These are phyloP conservation scores for Lepiota brunneoincarnata DNA, from an alignment of 768 basidiomycete genomes.

Conservation along the genomic window DNA sequence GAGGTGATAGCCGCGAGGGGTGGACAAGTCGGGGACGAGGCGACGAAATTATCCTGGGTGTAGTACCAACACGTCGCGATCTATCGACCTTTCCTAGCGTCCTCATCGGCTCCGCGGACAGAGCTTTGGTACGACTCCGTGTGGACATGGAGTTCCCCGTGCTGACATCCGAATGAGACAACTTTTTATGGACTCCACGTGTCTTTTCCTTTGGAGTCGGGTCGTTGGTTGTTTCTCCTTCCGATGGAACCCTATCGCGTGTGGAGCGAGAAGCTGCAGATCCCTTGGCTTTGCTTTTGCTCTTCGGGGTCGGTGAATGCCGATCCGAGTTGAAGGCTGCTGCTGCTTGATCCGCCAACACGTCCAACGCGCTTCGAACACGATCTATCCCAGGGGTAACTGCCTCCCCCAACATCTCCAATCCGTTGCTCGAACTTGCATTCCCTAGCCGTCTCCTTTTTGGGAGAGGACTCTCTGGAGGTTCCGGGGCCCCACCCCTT, in stretches of 20 bases:
- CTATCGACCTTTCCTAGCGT: not conserved
- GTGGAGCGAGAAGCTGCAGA: not conserved
- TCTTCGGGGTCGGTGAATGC: conserved; percentile 12
- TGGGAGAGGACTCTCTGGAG: conserved; percentile 32
- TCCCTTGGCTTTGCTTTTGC: conserved; percentile 8
- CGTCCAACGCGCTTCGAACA: conserved; percentile 59
- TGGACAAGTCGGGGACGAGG: conserved; percentile 12
- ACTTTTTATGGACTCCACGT: not conserved
- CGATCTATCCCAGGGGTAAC: conserved; percentile 17
- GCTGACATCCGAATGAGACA: not conserved
- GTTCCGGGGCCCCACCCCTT: conserved; percentile 21
- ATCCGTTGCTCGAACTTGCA: conserved; percentile 7
- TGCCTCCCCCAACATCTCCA: conserved; percentile 6
- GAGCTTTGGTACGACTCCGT: conserved; percentile 4
- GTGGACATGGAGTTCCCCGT: conserved; percentile 8
- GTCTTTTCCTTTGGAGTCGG: conserved; percentile 3
- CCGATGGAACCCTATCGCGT: not conserved
- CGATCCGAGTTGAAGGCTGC: conserved; percentile 40
- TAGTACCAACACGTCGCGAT: not conserved
- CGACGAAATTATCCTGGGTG: conserved; percentile 24
- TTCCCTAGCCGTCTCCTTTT: conserved; percentile 29
- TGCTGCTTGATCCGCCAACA: conserved; percentile 73
- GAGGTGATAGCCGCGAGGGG: not conserved
- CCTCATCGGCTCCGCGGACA: conserved; percentile 4
- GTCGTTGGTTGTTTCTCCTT: not conserved